Evolutionary conservation across 306 rosid genomes (phyloP).

Genomic region (Sophora flavescens): DNA sequence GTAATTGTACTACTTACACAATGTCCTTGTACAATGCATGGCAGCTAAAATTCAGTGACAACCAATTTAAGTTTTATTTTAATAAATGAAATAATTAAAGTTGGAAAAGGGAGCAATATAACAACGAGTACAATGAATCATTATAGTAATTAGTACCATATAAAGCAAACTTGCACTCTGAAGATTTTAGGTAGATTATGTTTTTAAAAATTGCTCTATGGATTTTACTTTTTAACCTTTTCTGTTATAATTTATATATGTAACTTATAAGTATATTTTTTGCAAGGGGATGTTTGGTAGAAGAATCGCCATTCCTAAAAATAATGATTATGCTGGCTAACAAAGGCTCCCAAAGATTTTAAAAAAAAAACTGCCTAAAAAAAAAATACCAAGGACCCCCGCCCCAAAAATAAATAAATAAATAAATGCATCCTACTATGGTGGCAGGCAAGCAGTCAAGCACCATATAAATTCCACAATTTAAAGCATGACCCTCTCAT

Average conservation of each 20-base stretch:
- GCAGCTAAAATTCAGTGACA: not conserved
- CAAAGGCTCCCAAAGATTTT: too few species aligned
- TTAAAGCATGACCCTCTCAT: not conserved
- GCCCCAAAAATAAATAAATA: too few species aligned
- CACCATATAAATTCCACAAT: not conserved
- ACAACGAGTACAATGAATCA: not conserved
- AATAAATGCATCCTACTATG: too few species aligned
- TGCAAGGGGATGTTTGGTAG: too few species aligned
- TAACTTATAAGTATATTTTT: not conserved
- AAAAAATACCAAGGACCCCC: too few species aligned
- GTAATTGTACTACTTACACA: slow-evolving; percentile 29
- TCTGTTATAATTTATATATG: not conserved
- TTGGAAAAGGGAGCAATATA: not conserved
- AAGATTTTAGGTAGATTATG: not conserved
- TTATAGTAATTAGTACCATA: not conserved
- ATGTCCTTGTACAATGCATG: slow-evolving; percentile 16
- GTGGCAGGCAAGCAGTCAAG: not conserved
- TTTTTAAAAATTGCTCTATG: not conserved
- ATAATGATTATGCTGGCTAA: too few species aligned
- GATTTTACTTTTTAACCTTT: not conserved
- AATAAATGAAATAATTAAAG: slow-evolving; percentile 3
- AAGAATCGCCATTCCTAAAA: too few species aligned
- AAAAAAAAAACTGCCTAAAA: too few species aligned
- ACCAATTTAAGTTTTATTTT: slow-evolving; percentile 20
- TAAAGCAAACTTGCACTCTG: not conserved